Base-by-base conservation (phyloP, 2,329 filamentous ascomycete genomes). In the Zymoseptoria passerinii region DNA sequence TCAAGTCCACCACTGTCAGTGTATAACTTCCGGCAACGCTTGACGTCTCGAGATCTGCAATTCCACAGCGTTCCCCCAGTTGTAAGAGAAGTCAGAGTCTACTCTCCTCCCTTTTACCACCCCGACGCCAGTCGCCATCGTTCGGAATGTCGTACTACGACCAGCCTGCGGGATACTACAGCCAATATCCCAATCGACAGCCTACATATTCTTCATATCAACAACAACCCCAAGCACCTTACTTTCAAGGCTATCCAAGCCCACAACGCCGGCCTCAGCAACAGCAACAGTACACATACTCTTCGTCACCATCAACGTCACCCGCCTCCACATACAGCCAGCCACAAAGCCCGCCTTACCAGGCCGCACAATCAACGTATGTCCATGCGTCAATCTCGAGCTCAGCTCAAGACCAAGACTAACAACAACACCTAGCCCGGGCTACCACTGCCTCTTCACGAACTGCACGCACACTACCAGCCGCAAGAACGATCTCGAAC, bases 401-500 rank as follows among this genome's bases (percentile, higher is more conserved):
- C 40, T 4, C 10, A 16, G 9, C 58, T 52, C 28, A 48, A 48
- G 29, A 49, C 5, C 23, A 55, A 27, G 44, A 28, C 7, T 44
- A 2, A 29, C n/a, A 51, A 23, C 40, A 5, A 8, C 19, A 13
- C 27, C 6, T 29, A 53, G 50, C 18, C 64, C 77, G 20, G 75
- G 54, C 23, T 63, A 58, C 59, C n/a, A 53, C 56, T 65, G 65
- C 58, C 61, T 66, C 53, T 63, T 62, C 29, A 53, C 53, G 2
- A 49, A 52, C 48, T 68, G 66, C 58, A 57, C 49, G 16, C 57
- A 61, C 54, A 44, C 48, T 52, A 79, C 80, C 67, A 74, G 72
- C 16, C 76, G 78, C 51, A 71, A 73, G 50, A 78, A 77, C 6
- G 79, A 82, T 63, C 68, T 81, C 9, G 76, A 77, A 61, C 77